A percentile compares a stretch with the other conserved stretches of the same genome.
Conservation (phyloP, 2,329 filamentous ascomycete species). For the Apiospora arundinis region DNA sequence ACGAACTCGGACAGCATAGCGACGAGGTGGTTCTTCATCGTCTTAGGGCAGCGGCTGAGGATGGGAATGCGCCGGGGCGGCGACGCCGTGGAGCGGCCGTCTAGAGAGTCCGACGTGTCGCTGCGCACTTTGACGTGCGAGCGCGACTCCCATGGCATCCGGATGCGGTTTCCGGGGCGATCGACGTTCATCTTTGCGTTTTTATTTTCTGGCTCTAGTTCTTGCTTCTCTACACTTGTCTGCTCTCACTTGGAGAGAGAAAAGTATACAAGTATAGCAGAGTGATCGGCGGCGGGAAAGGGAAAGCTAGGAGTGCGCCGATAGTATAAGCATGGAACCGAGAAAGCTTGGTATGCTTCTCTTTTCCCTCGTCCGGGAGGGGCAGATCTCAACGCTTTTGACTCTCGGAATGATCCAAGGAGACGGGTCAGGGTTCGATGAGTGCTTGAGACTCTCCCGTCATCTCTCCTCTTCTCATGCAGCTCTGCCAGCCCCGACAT, state of each 20-base stretch:
- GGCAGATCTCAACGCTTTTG: background rate
- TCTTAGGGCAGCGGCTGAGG: background rate
- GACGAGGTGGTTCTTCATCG: constrained; percentile 13
- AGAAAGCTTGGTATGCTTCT: background rate
- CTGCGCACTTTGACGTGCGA: background rate
- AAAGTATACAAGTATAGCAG: background rate
- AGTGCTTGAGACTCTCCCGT: background rate
- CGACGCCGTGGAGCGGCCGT: background rate
- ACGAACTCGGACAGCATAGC: constrained; percentile 20
- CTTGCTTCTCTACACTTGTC: background rate
- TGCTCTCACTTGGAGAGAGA: background rate
- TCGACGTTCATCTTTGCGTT: constrained; percentile 23
- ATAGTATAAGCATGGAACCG: background rate
- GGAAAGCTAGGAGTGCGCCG: background rate
- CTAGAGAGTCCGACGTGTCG: background rate
- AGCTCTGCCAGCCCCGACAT: background rate
- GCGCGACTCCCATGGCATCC: constrained; percentile 21
- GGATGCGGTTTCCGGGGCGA: constrained; percentile 20
- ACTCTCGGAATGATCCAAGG: background rate
- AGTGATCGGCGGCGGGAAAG: background rate
- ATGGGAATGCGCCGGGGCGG: background rate
- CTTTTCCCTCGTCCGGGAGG: background rate
- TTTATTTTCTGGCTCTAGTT: background rate
- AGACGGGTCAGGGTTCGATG: background rate
- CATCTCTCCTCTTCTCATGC: background rate